Percentiles rank a stretch among this genome's conserved stretches.
Conservation (phyloP, 192 early-diverging fungal species). For the Coemansia sp. region DNA sequence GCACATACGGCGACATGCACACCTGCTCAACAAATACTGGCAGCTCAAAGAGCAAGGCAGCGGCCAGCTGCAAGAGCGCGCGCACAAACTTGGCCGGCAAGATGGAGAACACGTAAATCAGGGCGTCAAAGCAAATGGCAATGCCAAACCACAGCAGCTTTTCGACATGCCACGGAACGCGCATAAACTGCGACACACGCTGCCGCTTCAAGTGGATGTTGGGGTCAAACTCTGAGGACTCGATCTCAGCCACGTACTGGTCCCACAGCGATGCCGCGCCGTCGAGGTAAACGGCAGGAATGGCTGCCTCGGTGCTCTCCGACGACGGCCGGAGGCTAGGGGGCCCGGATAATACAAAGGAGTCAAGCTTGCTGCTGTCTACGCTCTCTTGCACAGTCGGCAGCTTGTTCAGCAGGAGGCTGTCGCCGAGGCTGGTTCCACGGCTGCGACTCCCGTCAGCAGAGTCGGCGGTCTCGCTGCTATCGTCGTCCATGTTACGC, state of each 20-base stretch:
- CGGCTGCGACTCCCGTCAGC: background rate
- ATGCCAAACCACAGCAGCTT: conserved; percentile 93
- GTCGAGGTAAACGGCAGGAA: conserved; percentile 48
- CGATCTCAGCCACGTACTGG: conserved; percentile 49
- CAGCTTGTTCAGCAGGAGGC: background rate
- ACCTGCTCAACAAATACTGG: conserved; percentile 9
- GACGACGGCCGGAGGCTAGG: conserved; percentile 4
- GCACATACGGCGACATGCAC: conserved; percentile 4
- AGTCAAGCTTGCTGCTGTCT: background rate
- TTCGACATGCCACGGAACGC: conserved; percentile 84
- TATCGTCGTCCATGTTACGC: conserved; percentile 17
- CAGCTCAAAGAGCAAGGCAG: conserved; percentile 16
- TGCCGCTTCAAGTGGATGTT: conserved; percentile 84
- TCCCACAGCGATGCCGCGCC: conserved; percentile 50
- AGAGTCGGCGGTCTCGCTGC: background rate
- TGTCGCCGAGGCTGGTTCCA: background rate
- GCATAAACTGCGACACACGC: conserved; percentile 82
- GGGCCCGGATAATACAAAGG: background rate
- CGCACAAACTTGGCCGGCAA: conserved; percentile 82
- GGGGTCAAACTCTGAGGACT: conserved; percentile 62
- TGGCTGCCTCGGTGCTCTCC: conserved; percentile 19
- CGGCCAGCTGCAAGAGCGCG: conserved; percentile 51
- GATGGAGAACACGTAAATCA: conserved; percentile 93
- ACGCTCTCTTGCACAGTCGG: background rate
- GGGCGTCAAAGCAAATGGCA: conserved; percentile 90